These are phyloP conservation scores for Nakazawaea laoshanensis DNA, from an alignment of 805 yeast species.

Conservation along the genomic window DNA sequence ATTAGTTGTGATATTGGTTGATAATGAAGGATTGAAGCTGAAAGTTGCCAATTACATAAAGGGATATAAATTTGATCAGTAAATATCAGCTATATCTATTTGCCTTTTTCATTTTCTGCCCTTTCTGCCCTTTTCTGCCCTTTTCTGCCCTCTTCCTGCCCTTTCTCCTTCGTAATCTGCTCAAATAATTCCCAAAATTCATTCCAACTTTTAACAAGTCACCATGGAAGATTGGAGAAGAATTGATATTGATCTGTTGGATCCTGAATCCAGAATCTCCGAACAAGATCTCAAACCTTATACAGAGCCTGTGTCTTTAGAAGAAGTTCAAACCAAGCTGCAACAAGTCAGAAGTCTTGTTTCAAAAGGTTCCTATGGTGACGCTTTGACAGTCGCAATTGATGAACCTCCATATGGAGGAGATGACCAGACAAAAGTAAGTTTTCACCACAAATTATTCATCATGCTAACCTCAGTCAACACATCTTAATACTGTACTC, in stretches of 20 bases:
- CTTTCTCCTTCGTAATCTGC: no score
- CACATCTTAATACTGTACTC: conserved; percentile 48
- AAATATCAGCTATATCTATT: not conserved
- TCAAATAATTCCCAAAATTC: no score
- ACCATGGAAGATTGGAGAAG: conserved; percentile 80
- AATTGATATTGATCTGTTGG: conserved; percentile 87
- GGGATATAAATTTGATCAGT: not conserved
- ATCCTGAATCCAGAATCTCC: conserved; percentile 67
- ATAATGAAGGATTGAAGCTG: conserved; percentile 26
- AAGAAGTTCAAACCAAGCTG: conserved; percentile 47
- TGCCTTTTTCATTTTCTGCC: no score
- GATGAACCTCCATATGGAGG: conserved; percentile 81
- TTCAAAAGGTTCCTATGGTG: conserved; percentile 62
- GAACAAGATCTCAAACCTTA: conserved; percentile 56
- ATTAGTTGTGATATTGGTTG: conserved; percentile 46
- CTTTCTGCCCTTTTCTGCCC: no score
- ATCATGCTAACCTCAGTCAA: conserved; percentile 22
- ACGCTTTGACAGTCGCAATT: conserved; percentile 58
- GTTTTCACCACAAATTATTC: conserved; percentile 4
- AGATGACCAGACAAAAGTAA: conserved; percentile 42
- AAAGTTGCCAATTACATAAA: conserved; percentile 31
- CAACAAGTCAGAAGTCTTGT: conserved; percentile 53
- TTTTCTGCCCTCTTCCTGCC: no score
- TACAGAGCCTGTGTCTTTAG: conserved; percentile 37
- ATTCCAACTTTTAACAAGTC: no score